Evolutionary conservation across 106 monocot species (phyloP).

Genomic region (Phalaenopsis aphrodite): DNA sequence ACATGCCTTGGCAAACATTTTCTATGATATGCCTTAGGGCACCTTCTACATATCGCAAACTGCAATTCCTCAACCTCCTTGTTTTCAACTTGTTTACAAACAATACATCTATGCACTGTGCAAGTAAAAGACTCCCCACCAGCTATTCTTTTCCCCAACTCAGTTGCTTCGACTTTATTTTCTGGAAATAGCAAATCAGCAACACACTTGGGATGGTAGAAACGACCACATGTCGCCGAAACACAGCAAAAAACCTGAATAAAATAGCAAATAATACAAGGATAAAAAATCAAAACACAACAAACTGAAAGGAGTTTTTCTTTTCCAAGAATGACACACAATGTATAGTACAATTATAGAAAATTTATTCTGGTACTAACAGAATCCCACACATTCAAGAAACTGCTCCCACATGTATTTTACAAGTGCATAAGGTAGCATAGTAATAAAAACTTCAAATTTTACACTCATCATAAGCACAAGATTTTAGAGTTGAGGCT

Average conservation of each 20-base stretch:
- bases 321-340: not conserved
- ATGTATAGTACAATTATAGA: not conserved
- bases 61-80: constrained; percentile 54
- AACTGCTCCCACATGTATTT: not conserved
- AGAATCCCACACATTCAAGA: not conserved
- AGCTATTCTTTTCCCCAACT: constrained; percentile 43
- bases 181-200: constrained; percentile 42
- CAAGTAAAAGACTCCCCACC: constrained; percentile 66
- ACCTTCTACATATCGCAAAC: constrained; percentile 92
- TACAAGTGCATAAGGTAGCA: not conserved
- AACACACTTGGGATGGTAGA: constrained; percentile 91
- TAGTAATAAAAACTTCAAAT: not conserved
- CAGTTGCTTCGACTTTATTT: constrained; percentile 41
- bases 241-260: constrained; percentile 73
- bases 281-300: not conserved
- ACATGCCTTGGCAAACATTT: constrained; percentile 87
- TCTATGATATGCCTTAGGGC: constrained; percentile 88
- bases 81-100: constrained; percentile 71
- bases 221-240: constrained; percentile 85
- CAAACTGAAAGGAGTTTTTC: not conserved
- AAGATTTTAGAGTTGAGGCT: no score
- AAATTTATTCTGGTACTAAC: not conserved
- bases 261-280: not conserved
- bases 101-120: constrained; percentile 68
- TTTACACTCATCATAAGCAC: no score